Percentiles rank a stretch among this genome's conserved stretches.
Evolutionary conservation across 495 filamentous ascomycete species (phyloP).

Genomic region (Margaritispora aquatica): DNA sequence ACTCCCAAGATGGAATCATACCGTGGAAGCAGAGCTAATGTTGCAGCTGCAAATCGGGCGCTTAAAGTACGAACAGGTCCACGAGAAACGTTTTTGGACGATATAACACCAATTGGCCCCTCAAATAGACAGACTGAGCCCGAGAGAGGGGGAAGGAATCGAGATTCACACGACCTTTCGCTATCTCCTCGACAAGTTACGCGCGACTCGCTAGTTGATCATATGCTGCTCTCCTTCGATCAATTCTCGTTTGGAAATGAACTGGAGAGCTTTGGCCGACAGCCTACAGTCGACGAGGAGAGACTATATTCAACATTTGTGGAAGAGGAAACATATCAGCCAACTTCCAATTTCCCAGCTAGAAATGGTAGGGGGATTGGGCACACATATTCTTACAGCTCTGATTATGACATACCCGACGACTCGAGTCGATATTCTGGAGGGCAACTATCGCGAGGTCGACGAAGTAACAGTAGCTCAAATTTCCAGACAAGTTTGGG

Average conservation of each 20-base stretch:
- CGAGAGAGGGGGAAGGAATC: constrained; percentile 25
- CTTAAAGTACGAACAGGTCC: constrained; percentile 17
- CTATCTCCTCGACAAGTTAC: constrained; percentile 67
- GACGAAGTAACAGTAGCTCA: constrained; percentile 79
- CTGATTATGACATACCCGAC: constrained; percentile 59
- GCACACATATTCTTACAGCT: constrained; percentile 70
- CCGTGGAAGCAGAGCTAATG: constrained; percentile 15
- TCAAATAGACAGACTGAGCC: constrained; percentile 30
- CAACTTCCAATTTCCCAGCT: constrained; percentile 14
- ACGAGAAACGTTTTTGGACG: constrained; percentile 44
- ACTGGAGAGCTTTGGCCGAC: constrained; percentile 23
- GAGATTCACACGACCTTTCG: constrained; percentile 86
- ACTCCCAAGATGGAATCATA: constrained; percentile 16
- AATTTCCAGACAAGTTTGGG: constrained; percentile 57
- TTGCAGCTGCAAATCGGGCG: constrained; percentile 13
- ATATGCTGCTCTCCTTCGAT: constrained; percentile 87
- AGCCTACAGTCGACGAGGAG: constrained; percentile 21
- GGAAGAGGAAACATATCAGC: constrained; percentile 31
- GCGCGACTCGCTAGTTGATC: constrained; percentile 83
- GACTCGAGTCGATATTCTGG: constrained; percentile 56
- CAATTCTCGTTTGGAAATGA: constrained; percentile 57
- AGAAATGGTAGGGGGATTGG: constrained; percentile 43
- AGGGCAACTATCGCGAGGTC: constrained; percentile 49
- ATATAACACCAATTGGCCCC: constrained; percentile 36
- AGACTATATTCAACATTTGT: constrained; percentile 33